A percentile compares a stretch with the other conserved stretches of the same genome.
These are phyloP conservation scores for Ceratocystis destructans DNA, from an alignment of 2,329 filamentous ascomycete species.

Conservation along the genomic window DNA sequence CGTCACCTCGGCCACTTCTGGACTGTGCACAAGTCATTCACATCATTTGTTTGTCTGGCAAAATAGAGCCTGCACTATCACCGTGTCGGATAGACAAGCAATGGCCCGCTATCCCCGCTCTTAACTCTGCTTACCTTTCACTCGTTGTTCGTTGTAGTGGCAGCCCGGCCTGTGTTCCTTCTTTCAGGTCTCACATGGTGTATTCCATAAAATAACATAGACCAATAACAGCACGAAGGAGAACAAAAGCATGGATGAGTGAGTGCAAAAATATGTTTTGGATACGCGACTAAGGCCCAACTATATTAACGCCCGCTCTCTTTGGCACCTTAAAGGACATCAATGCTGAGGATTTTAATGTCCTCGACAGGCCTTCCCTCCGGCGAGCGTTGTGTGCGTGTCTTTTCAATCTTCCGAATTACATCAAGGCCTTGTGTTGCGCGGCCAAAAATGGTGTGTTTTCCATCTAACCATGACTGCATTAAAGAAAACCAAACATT, in stretches of 20 bases:
- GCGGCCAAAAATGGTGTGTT: constrained; percentile 91
- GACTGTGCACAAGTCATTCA: neutral
- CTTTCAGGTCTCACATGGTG: neutral
- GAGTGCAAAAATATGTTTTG: neutral
- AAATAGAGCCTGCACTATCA: too few relatives aligned
- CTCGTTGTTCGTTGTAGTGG: neutral
- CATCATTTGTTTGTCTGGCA: too few relatives aligned
- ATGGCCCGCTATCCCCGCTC: too few relatives aligned
- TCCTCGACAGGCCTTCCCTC: constrained; percentile 93
- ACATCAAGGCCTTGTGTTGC: constrained; percentile 86
- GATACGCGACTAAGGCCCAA: neutral
- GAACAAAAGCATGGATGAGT: neutral
- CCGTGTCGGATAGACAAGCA: too few relatives aligned
- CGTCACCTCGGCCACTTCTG: neutral
- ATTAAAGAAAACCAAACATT: constrained; percentile 11
- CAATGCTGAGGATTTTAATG: constrained; percentile 91
- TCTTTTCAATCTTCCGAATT: constrained; percentile 89
- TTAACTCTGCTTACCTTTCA: neutral
- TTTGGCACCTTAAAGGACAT: constrained; percentile 32
- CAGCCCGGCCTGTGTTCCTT: neutral
- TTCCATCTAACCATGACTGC: constrained; percentile 81
- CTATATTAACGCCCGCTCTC: neutral
- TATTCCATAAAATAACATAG: neutral
- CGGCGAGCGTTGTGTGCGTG: constrained; percentile 66
- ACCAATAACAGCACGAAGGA: neutral